phyloP scores from a whole-genome alignment of 306 rosid genomes.

The Boehmeria nivea region DNA sequence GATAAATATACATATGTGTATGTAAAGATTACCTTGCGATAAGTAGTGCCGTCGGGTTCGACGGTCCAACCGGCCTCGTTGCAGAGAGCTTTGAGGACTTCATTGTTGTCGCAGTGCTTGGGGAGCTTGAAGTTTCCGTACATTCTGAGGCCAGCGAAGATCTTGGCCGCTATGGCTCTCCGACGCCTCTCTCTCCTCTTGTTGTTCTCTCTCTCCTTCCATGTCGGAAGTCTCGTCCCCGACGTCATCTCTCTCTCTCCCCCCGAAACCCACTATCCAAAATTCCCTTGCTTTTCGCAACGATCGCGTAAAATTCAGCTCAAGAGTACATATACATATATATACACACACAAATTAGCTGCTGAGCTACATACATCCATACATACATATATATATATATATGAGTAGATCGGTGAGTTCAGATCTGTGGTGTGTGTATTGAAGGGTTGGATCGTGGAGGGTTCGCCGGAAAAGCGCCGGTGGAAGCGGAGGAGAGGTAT shows the following conservation, averaged over 20 bases:
- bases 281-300: too few species aligned
- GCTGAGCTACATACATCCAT: too few species aligned
- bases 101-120: slow-evolving; percentile 91
- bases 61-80: slow-evolving; percentile 85
- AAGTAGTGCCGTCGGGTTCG: slow-evolving; percentile 82
- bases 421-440: slow-evolving; percentile 34
- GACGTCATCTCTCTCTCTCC: slow-evolving; percentile 51
- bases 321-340: too few species aligned
- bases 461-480: slow-evolving; percentile 8
- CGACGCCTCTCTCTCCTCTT: slow-evolving; percentile 74
- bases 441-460: not conserved
- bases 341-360: too few species aligned
- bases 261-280: slow-evolving; percentile 3
- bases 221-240: slow-evolving; percentile 72
- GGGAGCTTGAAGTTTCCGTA: slow-evolving; percentile 87
- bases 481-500: slow-evolving; percentile 6
- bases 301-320: too few species aligned
- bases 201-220: slow-evolving; percentile 93
- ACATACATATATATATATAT: too few species aligned
- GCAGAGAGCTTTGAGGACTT: slow-evolving; percentile 90
- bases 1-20: not conserved
- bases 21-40: slow-evolving; percentile 56
- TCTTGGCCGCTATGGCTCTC: slow-evolving; percentile 82
- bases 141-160: slow-evolving; percentile 75
- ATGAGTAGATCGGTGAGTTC: slow-evolving; percentile 8